These are phyloP conservation scores for Thraustochytrium sp. DNA, from an alignment of 352 stramenopile genomes.

Conservation along the genomic window DNA sequence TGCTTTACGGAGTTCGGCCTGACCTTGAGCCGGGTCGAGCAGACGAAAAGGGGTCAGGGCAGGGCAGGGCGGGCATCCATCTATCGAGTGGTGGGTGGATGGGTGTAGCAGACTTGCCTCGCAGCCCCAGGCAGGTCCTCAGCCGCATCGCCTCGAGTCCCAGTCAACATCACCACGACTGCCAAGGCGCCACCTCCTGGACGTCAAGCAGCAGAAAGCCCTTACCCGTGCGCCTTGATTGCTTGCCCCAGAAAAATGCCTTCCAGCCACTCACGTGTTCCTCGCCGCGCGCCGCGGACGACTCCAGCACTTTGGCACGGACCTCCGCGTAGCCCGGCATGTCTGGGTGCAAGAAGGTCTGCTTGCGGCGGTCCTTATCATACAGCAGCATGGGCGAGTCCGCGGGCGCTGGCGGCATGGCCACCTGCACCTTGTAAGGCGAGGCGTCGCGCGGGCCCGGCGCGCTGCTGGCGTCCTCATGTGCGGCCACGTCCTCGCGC, in stretches of 20 bases:
- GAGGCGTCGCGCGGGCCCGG: neutral
- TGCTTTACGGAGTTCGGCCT: no score
- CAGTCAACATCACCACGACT: neutral
- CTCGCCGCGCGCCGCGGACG: neutral
- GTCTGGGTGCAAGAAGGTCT: constrained; percentile 2
- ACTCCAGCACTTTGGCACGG: neutral
- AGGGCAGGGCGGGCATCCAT: no score
- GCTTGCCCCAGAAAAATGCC: constrained; percentile 22
- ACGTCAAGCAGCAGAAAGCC: constrained; percentile 14
- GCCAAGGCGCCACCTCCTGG: neutral
- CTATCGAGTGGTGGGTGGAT: no score
- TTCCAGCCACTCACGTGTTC: neutral
- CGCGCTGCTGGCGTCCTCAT: neutral
- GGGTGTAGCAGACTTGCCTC: no score
- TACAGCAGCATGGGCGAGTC: constrained; percentile 16
- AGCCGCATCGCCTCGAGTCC: neutral
- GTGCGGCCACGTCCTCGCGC: neutral
- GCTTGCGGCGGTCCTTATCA: constrained; percentile 3
- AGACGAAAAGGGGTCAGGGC: no score
- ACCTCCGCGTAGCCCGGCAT: neutral
- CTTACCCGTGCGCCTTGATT: neutral
- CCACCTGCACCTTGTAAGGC: constrained; percentile 16
- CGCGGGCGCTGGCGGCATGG: neutral
- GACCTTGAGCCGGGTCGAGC: no score
- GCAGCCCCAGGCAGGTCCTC: no score